Percentiles rank a stretch among this genome's conserved stretches.
phyloP scores from a whole-genome alignment of 140 eudicot genomes.

The Ambrosia hybrid region DNA sequence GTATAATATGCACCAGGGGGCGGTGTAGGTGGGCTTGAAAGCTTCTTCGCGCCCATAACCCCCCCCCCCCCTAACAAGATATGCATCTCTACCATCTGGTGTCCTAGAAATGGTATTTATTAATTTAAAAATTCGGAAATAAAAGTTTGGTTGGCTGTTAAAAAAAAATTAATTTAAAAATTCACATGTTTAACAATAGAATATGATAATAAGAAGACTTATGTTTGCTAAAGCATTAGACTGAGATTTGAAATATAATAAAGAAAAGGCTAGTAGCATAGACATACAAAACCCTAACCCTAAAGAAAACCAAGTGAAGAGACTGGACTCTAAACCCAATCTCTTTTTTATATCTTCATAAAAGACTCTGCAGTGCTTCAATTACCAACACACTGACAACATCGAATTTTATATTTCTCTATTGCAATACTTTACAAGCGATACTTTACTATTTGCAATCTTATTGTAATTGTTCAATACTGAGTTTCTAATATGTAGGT shows the following conservation, averaged over 20 bases:
- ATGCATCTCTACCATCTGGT: too few species aligned
- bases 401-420: not conserved
- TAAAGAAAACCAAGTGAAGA: slow-evolving; percentile 32
- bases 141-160: too few species aligned
- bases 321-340: slow-evolving; percentile 44
- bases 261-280: slow-evolving; percentile 5
- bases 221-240: not conserved
- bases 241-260: not conserved
- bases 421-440: not conserved
- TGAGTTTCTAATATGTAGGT: not conserved
- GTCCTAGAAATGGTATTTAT: too few species aligned
- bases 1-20: too few species aligned
- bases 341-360: slow-evolving; percentile 33
- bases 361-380: slow-evolving; percentile 38
- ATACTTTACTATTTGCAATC: not conserved
- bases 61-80: too few species aligned
- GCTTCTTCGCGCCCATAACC: too few species aligned
- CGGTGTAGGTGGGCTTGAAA: too few species aligned
- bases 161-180: too few species aligned
- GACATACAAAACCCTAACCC: slow-evolving; percentile 39
- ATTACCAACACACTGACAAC: slow-evolving; percentile 45
- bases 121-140: too few species aligned
- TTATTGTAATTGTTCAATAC: not conserved
- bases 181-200: not conserved
- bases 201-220: not conserved